Evolutionary conservation across 2,329 filamentous ascomycete species (phyloP), one percentile per base, ranked within the genome.

Genomic region (Aspergillus pseudonomiae): DNA sequence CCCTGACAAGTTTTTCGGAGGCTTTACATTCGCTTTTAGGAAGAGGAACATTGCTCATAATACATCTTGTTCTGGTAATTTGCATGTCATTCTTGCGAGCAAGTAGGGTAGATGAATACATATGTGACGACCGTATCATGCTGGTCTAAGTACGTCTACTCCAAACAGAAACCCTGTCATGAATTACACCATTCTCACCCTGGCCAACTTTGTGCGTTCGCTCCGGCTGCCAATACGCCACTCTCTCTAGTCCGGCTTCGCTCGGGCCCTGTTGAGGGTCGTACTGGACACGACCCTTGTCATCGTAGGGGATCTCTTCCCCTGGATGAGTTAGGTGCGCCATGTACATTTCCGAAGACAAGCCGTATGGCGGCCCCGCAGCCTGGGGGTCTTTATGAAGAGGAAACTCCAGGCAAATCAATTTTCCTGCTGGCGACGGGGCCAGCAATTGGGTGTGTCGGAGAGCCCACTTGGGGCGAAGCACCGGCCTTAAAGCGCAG

Each of bases 321-420:
- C 92, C 92, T 0, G 92, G 92, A 55, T 85, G 83, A 60, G 84
- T 84, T 48, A 96, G 83, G 69, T 94, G 88, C 65, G 88, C 88
- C 70, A 88, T 80, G 76, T 96, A 95, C 64, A 88, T 85, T 0
- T 90, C 85, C 14, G 87, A 85, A 46, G 92, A 78, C 12, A 46
- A 11, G 9, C 88, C 87, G 83, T 87, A 94, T 1, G 93, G 92
- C 14, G 93, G 92, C 0, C 93, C 92, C 11, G 83, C 83, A 11
- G 84, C 82, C 12, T 81, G 82, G 11, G 89, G 84, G 48, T 87
- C 83, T 75, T 94, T 95, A 65, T 86, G 84, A 1, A 89, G 88
- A 11, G 93, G 93, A 75, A 91, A 96, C 75, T 96, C 92, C 65
- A 96, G 84, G 77, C 87, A 89, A 56, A 89, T 81, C 60, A 89